A percentile compares a stretch with the other conserved stretches of the same genome.
phyloP scores from a whole-genome alignment of 2,329 filamentous ascomycete species.

The Aotearoamyces nothofagi region DNA sequence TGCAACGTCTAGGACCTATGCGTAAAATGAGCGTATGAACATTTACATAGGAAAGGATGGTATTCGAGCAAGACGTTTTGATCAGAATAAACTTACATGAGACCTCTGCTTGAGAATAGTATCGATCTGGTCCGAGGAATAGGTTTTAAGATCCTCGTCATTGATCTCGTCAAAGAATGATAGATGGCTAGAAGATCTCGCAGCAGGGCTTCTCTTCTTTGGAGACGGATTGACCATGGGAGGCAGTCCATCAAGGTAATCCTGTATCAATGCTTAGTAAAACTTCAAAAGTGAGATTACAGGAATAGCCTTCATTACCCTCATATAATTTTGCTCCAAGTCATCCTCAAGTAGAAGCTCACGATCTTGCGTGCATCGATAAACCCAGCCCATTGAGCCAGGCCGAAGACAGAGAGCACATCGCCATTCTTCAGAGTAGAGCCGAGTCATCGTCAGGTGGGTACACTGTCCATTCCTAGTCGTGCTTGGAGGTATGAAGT shows the following conservation, averaged over 20 bases:
- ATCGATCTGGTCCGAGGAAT: constrained; percentile 30
- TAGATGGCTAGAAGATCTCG: constrained; percentile 8
- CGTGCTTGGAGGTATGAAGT: too few species aligned
- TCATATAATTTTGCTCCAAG: too few species aligned
- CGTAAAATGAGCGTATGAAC: too few species aligned
- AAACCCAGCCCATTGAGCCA: constrained; percentile 55
- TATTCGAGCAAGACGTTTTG: too few species aligned
- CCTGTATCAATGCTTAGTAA: constrained; percentile 18
- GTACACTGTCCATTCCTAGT: constrained; percentile 32
- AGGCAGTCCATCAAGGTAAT: constrained; percentile 18
- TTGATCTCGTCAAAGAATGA: constrained; percentile 24
- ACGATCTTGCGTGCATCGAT: constrained; percentile 53
- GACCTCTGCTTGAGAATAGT: constrained; percentile 33
- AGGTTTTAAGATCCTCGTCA: constrained; percentile 25
- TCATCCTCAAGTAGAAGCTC: constrained; percentile 27
- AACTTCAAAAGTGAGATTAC: constrained; percentile 8
- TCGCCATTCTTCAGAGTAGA: constrained; percentile 34
- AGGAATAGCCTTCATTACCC: too few species aligned
- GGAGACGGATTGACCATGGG: too few species aligned
- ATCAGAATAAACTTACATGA: constrained; percentile 24
- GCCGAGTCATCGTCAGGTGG: constrained; percentile 51
- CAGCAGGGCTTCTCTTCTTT: constrained; percentile 10
- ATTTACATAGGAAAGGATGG: too few species aligned
- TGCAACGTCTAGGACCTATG: constrained; percentile 4
- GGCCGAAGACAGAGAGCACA: constrained; percentile 43